Conservation (phyloP, 352 stramenopile genomes). For the Pythium scleroteichum region DNA sequence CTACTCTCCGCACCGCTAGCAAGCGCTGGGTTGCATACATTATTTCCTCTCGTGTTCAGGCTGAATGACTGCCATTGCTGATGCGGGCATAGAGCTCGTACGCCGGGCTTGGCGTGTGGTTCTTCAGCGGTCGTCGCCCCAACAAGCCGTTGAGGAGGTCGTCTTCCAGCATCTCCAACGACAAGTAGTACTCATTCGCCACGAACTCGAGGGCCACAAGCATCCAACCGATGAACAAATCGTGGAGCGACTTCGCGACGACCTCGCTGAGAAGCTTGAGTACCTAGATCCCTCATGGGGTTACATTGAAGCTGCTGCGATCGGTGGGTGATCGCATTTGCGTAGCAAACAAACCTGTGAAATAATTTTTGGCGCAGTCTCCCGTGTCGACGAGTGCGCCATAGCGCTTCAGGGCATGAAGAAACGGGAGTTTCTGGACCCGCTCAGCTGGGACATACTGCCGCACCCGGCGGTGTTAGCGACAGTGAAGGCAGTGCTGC, state of each 20-base stretch:
- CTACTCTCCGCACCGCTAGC: slow-evolving; percentile 1
- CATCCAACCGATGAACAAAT: slow-evolving; percentile 9
- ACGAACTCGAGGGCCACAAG: background rate
- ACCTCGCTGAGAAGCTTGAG: slow-evolving; percentile 39
- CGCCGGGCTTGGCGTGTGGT: slow-evolving; percentile 19
- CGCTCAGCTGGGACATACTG: slow-evolving; percentile 57
- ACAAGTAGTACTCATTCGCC: background rate
- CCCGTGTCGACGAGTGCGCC: slow-evolving; percentile 55
- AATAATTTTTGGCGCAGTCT: slow-evolving; percentile 31
- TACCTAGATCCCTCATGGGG: slow-evolving; percentile 51
- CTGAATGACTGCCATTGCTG: background rate
- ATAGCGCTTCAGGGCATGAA: slow-evolving; percentile 56
- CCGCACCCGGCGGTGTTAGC: slow-evolving; percentile 45
- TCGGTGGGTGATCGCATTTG: slow-evolving; percentile 39
- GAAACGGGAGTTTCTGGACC: slow-evolving; percentile 65
- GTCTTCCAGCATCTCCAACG: slow-evolving; percentile 12
- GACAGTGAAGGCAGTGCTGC: slow-evolving; percentile 51
- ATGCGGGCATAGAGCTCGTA: slow-evolving; percentile 13
- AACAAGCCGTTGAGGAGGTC: background rate
- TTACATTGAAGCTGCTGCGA: slow-evolving; percentile 55
- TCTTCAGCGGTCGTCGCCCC: slow-evolving; percentile 2
- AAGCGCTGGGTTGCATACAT: background rate
- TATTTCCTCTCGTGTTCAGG: background rate
- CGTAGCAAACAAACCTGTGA: background rate
- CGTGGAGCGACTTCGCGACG: slow-evolving; percentile 19